Evolutionary conservation across 1,284 basidiomycete species (phyloP).

Genomic region (Peniophora sp.): DNA sequence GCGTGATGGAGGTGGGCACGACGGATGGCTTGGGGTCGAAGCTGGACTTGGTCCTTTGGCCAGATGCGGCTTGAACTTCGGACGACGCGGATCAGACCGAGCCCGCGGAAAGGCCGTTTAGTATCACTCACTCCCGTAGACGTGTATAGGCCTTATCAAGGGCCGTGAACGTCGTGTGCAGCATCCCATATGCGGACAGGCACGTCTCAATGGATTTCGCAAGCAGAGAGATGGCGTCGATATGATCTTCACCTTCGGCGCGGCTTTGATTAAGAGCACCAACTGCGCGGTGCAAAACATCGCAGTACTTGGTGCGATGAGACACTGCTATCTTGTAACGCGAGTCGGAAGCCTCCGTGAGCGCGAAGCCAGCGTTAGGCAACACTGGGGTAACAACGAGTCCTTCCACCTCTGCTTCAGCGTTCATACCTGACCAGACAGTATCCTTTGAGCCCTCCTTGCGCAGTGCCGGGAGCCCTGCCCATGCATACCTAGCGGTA

Average conservation of each 20-base stretch:
- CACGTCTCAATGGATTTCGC: conserved; percentile 69
- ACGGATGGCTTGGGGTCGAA: conserved; percentile 70
- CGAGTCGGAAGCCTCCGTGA: conserved; percentile 70
- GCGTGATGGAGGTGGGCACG: conserved; percentile 74
- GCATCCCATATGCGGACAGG: conserved; percentile 69
- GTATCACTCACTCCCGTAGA: conserved; percentile 65
- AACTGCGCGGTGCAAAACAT: conserved; percentile 67
- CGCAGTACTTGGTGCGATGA: conserved; percentile 64
- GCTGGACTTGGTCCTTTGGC: conserved; percentile 67
- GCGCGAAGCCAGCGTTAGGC: conserved; percentile 67
- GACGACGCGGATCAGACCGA: neutral
- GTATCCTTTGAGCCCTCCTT: conserved; percentile 55
- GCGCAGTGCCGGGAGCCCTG: conserved; percentile 61
- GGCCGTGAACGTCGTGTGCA: conserved; percentile 44
- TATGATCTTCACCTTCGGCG: conserved; percentile 79
- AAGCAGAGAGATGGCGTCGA: conserved; percentile 77
- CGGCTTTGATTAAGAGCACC: conserved; percentile 50
- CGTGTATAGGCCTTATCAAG: conserved; percentile 64
- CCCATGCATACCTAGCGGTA: conserved; percentile 60
- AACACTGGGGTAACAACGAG: conserved; percentile 57
- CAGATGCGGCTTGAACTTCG: conserved; percentile 59
- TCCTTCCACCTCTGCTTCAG: conserved; percentile 54
- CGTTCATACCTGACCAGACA: conserved; percentile 47
- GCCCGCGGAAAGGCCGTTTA: neutral
- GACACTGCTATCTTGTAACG: conserved; percentile 61